These are phyloP conservation scores for Acer saccharum DNA, from an alignment of 345 rosid genomes.

Conservation along the genomic window DNA sequence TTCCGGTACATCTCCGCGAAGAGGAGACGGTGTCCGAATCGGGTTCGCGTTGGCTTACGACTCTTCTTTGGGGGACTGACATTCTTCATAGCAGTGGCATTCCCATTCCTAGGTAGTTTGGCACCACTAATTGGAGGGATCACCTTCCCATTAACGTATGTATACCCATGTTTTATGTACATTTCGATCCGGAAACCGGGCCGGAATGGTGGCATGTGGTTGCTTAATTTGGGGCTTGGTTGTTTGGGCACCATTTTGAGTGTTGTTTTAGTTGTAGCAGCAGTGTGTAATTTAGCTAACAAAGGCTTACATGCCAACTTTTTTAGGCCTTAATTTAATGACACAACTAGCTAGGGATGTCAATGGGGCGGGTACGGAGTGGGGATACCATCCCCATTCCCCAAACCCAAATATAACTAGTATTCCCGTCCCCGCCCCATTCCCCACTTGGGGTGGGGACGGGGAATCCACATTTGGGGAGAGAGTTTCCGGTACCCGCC, in stretches of 20 bases:
- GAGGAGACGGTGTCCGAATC: slow-evolving; percentile 23
- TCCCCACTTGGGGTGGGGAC: too few relatives aligned
- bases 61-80: slow-evolving; percentile 45
- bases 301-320: slow-evolving; percentile 50
- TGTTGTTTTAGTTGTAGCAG: slow-evolving; percentile 38
- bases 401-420: too few relatives aligned
- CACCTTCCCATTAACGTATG: slow-evolving; percentile 41
- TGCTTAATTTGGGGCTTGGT: slow-evolving; percentile 47
- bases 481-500: too few relatives aligned
- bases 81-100: slow-evolving; percentile 41
- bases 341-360: too few relatives aligned
- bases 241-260: slow-evolving; percentile 38
- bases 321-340: slow-evolving; percentile 32
- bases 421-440: too few relatives aligned
- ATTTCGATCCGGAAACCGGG: slow-evolving; percentile 29
- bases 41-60: slow-evolving; percentile 34
- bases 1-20: slow-evolving; percentile 23
- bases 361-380: too few relatives aligned
- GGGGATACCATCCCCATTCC: too few relatives aligned
- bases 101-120: slow-evolving; percentile 52
- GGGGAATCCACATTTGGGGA: too few relatives aligned
- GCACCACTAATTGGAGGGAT: slow-evolving; percentile 49
- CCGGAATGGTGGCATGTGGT: slow-evolving; percentile 27
- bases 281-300: slow-evolving; percentile 36
- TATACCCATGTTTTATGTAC: slow-evolving; percentile 69